phyloP scores from a whole-genome alignment of 345 rosid genomes.

The Capsella bursapastoris region DNA sequence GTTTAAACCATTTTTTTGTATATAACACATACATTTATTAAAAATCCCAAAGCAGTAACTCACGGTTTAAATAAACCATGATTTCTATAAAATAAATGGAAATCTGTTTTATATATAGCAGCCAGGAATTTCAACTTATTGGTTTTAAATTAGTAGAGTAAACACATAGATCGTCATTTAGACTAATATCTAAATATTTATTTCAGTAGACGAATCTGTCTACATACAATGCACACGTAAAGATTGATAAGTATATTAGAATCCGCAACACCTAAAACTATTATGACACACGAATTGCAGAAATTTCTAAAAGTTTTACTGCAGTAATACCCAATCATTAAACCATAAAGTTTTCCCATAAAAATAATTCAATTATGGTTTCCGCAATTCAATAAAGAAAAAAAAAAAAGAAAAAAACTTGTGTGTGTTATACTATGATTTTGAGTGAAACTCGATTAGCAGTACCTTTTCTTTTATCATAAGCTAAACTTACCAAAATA shows the following conservation, averaged over 20 bases:
- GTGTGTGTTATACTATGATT: not conserved
- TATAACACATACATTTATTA: too few species aligned
- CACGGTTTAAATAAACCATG: not conserved
- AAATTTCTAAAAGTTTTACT: not conserved
- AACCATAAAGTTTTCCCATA: not conserved
- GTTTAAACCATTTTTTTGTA: too few species aligned
- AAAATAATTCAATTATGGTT: not conserved
- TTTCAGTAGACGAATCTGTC: not conserved
- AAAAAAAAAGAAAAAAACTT: not conserved
- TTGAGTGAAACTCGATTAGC: conserved; percentile 9
- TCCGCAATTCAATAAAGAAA: not conserved
- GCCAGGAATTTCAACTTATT: not conserved
- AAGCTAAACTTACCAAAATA: not conserved
- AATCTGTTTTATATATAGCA: not conserved
- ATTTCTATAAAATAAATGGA: not conserved
- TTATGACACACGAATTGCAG: not conserved
- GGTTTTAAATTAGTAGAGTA: not conserved
- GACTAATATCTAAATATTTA: not conserved
- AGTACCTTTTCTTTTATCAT: not conserved
- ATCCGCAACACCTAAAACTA: not conserved
- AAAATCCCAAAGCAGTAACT: too few species aligned
- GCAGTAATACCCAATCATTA: not conserved
- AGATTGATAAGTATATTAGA: not conserved
- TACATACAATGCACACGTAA: not conserved
- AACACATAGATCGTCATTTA: not conserved